Conservation (phyloP, 352 stramenopile genomes). For the Pelagophyceae sp. region DNA sequence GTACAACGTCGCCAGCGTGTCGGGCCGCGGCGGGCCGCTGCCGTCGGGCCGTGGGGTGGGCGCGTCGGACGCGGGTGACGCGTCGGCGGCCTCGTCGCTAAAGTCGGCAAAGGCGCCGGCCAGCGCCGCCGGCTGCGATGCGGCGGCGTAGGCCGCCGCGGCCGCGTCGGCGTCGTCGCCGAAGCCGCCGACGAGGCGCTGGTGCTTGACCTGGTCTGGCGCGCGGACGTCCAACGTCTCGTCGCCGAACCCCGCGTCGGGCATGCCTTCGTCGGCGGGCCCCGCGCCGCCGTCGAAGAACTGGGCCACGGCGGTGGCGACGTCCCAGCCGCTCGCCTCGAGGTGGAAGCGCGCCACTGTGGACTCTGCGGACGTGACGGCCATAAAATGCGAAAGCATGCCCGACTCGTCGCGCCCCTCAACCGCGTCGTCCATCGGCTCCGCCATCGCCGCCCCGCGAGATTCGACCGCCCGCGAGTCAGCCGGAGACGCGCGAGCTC, state of each 20-base stretch:
- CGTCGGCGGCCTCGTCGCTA: conserved; percentile 26
- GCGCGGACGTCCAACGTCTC: conserved; percentile 13
- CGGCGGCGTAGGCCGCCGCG: not conserved
- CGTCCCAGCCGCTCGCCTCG: conserved; percentile 8
- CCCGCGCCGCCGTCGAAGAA: conserved; percentile 22
- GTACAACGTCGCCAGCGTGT: conserved; percentile 48
- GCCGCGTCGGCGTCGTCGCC: conserved; percentile 21
- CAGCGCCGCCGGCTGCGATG: not conserved
- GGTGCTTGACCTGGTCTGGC: conserved; percentile 20
- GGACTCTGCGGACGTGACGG: conserved; percentile 1
- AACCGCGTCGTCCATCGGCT: not conserved
- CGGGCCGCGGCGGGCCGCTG: conserved; percentile 6
- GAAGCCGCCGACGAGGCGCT: conserved; percentile 8
- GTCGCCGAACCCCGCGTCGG: not conserved
- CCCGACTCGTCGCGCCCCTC: too few species aligned
- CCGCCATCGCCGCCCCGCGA: too few species aligned
- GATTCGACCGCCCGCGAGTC: not conserved
- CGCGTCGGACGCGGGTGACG: not conserved
- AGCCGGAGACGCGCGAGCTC: not conserved
- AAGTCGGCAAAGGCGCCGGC: conserved; percentile 17
- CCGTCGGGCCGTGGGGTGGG: not conserved
- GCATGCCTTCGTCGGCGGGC: not conserved
- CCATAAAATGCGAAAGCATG: not conserved
- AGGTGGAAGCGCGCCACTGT: conserved; percentile 10
- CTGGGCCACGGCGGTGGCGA: conserved; percentile 12